Conservation (phyloP, 768 basidiomycete species). For the Leccinum arenicola region DNA sequence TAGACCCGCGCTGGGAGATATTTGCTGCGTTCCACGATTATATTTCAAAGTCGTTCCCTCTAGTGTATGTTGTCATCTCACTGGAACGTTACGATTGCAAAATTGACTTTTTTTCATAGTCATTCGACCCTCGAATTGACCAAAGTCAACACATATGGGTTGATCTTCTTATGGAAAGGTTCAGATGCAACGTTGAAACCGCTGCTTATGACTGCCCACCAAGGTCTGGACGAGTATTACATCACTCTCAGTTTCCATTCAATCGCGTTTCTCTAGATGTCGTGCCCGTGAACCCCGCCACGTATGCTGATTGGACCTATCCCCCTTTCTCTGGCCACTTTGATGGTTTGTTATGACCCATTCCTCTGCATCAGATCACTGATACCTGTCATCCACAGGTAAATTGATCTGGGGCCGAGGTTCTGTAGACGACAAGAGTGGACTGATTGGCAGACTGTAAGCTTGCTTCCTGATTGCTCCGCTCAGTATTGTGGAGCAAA, state of each 20-base stretch:
- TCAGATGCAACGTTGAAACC: conserved; percentile 50
- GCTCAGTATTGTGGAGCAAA: background rate
- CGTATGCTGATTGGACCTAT: conserved; percentile 53
- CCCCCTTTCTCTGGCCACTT: conserved; percentile 64
- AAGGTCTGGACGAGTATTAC: conserved; percentile 37
- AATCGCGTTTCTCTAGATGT: conserved; percentile 44
- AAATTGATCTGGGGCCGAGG: conserved; percentile 51
- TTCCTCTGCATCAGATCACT: background rate
- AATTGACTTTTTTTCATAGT: conserved; percentile 26
- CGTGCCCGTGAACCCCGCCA: conserved; percentile 60
- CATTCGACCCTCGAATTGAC: conserved; percentile 50
- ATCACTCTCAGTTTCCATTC: background rate
- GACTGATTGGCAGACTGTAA: conserved; percentile 63
- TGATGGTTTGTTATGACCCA: conserved; percentile 39
- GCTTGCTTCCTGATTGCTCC: background rate
- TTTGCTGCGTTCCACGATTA: conserved; percentile 56
- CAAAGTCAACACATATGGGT: conserved; percentile 60
- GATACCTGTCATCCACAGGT: conserved; percentile 18
- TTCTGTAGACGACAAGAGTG: conserved; percentile 58
- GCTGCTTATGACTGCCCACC: conserved; percentile 50
- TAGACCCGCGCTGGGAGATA: conserved; percentile 52
- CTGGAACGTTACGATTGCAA: background rate
- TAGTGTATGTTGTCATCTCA: conserved; percentile 41
- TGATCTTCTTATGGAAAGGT: conserved; percentile 60
- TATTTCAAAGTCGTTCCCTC: conserved; percentile 54